Evolutionary conservation across 2,329 filamentous ascomycete genomes (phyloP).

Genomic region (Clonostachys byssicola): DNA sequence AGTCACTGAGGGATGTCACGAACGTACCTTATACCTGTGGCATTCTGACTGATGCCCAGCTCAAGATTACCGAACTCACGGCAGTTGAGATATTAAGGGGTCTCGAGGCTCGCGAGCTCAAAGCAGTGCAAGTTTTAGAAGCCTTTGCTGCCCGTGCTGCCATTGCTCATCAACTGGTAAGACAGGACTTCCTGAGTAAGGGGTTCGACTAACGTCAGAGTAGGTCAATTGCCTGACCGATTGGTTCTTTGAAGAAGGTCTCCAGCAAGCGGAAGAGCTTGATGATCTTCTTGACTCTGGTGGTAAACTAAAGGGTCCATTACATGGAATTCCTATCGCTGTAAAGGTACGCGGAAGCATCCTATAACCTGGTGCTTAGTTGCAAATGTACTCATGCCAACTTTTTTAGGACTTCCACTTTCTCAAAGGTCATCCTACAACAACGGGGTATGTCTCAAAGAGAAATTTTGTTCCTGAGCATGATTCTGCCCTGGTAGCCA

Average conservation of each 20-base stretch:
- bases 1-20: background rate
- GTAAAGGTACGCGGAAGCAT: slow-evolving; percentile 12
- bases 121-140: background rate
- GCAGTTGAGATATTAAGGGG: too few relatives aligned
- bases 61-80: background rate
- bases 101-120: background rate
- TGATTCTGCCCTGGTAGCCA: background rate
- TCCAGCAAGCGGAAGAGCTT: slow-evolving; percentile 34
- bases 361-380: too few relatives aligned
- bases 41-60: background rate
- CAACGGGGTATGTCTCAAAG: background rate
- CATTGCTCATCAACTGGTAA: slow-evolving; percentile 4
- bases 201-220: too few relatives aligned
- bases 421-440: background rate
- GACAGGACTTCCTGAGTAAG: too few relatives aligned
- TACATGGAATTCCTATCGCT: slow-evolving; percentile 55
- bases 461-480: background rate
- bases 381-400: too few relatives aligned
- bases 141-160: background rate
- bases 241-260: slow-evolving; percentile 43
- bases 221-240: slow-evolving; percentile 35
- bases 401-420: too few relatives aligned
- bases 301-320: slow-evolving; percentile 44
- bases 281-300: slow-evolving; percentile 34
- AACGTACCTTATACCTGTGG: background rate